Evolutionary conservation across 2,329 filamentous ascomycete genomes (phyloP).

Genomic region (Talaromyces sp.): DNA sequence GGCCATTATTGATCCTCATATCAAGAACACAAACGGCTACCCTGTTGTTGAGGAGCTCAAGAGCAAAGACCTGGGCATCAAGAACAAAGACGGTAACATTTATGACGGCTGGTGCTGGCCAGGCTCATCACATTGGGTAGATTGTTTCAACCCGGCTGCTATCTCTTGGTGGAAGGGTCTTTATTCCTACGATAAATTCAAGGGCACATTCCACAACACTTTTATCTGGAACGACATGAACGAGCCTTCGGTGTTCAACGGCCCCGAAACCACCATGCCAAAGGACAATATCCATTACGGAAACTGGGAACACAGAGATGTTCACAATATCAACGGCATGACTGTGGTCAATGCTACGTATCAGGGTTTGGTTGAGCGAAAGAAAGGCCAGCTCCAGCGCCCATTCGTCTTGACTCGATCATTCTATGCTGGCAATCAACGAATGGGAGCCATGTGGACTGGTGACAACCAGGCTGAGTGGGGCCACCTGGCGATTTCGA

Average conservation of each 20-base stretch:
- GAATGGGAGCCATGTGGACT: conserved; percentile 95
- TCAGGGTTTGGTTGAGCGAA: conserved; percentile 76
- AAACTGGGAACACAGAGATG: conserved; percentile 92
- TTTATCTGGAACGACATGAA: conserved; percentile 99
- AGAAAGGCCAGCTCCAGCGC: conserved; percentile 78
- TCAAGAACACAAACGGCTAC: conserved; percentile 87
- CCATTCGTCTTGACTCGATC: conserved; percentile 92
- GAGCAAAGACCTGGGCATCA: conserved; percentile 76
- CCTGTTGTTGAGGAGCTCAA: conserved; percentile 75
- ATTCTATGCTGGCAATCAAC: conserved; percentile 88
- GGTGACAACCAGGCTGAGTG: conserved; percentile 94
- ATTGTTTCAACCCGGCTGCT: conserved; percentile 91
- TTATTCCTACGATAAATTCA: conserved; percentile 85
- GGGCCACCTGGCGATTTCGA: conserved; percentile 82
- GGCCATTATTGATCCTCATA: conserved; percentile 93
- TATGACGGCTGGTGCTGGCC: conserved; percentile 99
- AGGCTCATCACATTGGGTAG: conserved; percentile 92
- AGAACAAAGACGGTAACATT: conserved; percentile 83
- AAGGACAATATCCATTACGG: conserved; percentile 93
- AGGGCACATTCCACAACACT: conserved; percentile 79
- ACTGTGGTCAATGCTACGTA: conserved; percentile 95
- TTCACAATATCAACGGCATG: conserved; percentile 94
- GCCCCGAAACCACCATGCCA: conserved; percentile 96
- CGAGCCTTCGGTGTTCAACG: conserved; percentile 97
- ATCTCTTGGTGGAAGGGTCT: conserved; percentile 86